These are phyloP conservation scores for Psilocybe cyanescens DNA, from an alignment of 768 basidiomycete species.

Conservation along the genomic window DNA sequence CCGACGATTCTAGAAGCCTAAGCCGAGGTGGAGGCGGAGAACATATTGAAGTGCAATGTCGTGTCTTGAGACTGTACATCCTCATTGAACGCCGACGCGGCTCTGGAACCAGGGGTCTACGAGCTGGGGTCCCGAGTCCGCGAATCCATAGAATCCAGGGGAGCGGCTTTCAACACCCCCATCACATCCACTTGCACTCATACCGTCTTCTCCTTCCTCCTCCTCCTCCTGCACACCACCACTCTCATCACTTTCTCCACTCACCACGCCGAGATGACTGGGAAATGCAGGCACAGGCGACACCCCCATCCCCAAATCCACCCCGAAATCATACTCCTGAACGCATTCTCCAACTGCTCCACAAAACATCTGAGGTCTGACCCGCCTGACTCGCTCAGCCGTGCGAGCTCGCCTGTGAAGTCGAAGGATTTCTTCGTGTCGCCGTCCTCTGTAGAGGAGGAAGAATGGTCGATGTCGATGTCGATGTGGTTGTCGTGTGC, in stretches of 20 bases:
- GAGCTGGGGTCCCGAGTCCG: constrained; percentile 18
- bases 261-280: constrained; percentile 4
- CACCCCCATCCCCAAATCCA: constrained; percentile 38
- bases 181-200: neutral
- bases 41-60: constrained; percentile 26
- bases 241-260: neutral
- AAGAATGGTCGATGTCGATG: constrained; percentile 31
- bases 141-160: constrained; percentile 7
- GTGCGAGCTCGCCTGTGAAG: constrained; percentile 78
- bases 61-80: neutral
- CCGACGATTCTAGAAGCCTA: constrained; percentile 34
- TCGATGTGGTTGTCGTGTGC: constrained; percentile 34
- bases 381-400: constrained; percentile 69
- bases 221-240: neutral
- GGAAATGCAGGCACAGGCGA: constrained; percentile 61
- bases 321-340: constrained; percentile 58
- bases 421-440: constrained; percentile 84
- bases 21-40: constrained; percentile 14
- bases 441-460: constrained; percentile 46
- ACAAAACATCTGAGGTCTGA: constrained; percentile 78
- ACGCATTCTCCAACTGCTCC: constrained; percentile 80
- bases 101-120: constrained; percentile 32
- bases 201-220: constrained; percentile 6
- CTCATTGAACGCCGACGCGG: neutral
- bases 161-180: constrained; percentile 7